A percentile compares a stretch with the other conserved stretches of the same genome.
These are phyloP conservation scores for Gleditsia sinensis DNA, from an alignment of 306 rosid species.

Conservation along the genomic window DNA sequence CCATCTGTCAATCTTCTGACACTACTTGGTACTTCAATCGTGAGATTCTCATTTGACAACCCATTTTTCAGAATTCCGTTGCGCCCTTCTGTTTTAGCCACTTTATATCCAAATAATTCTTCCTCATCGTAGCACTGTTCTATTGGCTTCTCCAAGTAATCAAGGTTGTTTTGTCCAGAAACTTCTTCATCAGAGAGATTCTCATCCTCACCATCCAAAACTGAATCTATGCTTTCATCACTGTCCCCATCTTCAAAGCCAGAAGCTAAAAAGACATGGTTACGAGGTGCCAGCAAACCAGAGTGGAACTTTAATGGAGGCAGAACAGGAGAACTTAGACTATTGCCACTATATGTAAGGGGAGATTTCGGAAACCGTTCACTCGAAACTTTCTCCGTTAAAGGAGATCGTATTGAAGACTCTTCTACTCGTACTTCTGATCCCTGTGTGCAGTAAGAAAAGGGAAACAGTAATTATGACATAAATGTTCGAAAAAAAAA, in stretches of 20 bases:
- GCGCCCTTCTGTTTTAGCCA: conserved; percentile 25
- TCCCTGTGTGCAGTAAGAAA: conserved; percentile 45
- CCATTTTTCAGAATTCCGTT: conserved; percentile 57
- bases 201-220: conserved; percentile 41
- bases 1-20: conserved; percentile 75
- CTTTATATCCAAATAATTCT: conserved; percentile 45
- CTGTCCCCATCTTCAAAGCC: conserved; percentile 34
- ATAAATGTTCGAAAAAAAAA: neutral
- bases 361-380: conserved; percentile 67
- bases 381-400: conserved; percentile 43
- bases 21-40: conserved; percentile 61
- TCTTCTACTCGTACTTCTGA: conserved; percentile 43
- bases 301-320: conserved; percentile 83
- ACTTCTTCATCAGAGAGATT: conserved; percentile 61
- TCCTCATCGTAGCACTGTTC: conserved; percentile 55
- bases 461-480: no score
- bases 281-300: conserved; percentile 55
- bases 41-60: conserved; percentile 55
- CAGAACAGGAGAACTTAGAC: conserved; percentile 48
- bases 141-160: conserved; percentile 46
- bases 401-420: conserved; percentile 60
- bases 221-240: conserved; percentile 56
- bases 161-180: conserved; percentile 37
- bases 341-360: conserved; percentile 32
- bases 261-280: conserved; percentile 38